These are phyloP conservation scores for Talaromyces sp. DNA, from an alignment of 2,329 filamentous ascomycete genomes.

Conservation along the genomic window DNA sequence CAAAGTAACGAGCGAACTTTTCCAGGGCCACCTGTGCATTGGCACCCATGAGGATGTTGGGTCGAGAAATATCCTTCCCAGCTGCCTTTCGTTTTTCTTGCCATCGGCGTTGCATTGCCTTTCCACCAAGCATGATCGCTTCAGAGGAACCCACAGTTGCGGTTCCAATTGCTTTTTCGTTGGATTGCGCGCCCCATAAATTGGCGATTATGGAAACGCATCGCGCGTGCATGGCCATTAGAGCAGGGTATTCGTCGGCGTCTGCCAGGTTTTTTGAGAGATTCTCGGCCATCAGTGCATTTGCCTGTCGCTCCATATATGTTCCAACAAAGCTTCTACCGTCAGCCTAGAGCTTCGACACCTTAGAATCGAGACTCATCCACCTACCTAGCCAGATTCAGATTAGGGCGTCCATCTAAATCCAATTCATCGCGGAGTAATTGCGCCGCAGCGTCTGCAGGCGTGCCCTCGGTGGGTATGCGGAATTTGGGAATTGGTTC, in stretches of 20 bases:
- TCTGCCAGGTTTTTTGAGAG: conserved; percentile 68
- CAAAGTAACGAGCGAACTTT: conserved; percentile 70
- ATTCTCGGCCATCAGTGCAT: conserved; percentile 62
- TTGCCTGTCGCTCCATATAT: conserved; percentile 64
- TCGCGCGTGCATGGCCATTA: conserved; percentile 58
- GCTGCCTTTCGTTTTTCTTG: conserved; percentile 56
- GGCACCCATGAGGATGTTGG: conserved; percentile 70
- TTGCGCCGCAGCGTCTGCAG: conserved; percentile 57
- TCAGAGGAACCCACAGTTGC: conserved; percentile 68
- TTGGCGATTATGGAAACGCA: conserved; percentile 65
- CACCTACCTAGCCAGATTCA: conserved; percentile 58
- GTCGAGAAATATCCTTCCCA: conserved; percentile 59
- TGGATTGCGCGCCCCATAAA: conserved; percentile 59
- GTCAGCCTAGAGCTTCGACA: not conserved
- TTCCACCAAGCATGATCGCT: conserved; percentile 63
- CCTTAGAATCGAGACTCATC: not conserved
- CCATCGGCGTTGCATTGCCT: conserved; percentile 72
- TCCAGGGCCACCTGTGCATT: conserved; percentile 69
- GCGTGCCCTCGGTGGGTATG: conserved; percentile 28
- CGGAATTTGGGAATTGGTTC: conserved; percentile 31
- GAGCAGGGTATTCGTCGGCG: conserved; percentile 60
- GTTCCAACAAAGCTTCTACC: conserved; percentile 59
- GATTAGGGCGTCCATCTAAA: conserved; percentile 60
- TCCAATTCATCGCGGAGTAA: conserved; percentile 60
- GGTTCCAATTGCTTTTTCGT: conserved; percentile 61